Evolutionary conservation across 75 land plant genomes (phyloP).

Genomic region (Azolla pinnata): DNA sequence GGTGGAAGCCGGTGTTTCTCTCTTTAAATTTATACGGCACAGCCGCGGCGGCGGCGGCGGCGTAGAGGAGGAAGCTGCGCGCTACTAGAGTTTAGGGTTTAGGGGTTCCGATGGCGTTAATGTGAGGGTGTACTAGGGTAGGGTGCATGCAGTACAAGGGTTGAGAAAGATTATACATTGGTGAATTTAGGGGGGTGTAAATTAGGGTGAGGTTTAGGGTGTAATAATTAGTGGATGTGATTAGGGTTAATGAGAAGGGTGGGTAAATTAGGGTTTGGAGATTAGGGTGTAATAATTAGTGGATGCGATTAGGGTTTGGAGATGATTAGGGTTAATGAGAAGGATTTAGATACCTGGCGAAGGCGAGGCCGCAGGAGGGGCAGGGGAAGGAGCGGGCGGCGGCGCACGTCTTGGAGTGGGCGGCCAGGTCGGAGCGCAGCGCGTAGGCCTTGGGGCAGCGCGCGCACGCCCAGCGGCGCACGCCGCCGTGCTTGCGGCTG

Average conservation of each 20-base stretch:
- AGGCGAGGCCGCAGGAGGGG: not conserved
- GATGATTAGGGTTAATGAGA: too few species aligned
- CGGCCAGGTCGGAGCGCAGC: not conserved
- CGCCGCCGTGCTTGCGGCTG: conserved; percentile 1
- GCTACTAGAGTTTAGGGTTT: too few species aligned
- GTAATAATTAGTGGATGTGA: not conserved
- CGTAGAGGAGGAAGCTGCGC: not conserved
- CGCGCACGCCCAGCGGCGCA: not conserved
- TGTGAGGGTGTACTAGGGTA: too few species aligned
- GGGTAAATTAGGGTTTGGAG: not conserved
- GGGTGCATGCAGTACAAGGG: too few species aligned
- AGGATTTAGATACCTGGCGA: not conserved
- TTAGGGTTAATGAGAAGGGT: not conserved
- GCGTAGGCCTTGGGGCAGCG: conserved; percentile 1
- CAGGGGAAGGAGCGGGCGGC: not conserved
- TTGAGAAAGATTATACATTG: not conserved
- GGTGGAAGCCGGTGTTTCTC: too few species aligned
- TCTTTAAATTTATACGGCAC: too few species aligned
- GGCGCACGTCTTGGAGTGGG: not conserved
- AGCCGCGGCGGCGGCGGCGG: not conserved
- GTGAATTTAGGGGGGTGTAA: not conserved
- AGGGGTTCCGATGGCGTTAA: too few species aligned
- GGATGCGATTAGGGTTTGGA: not conserved
- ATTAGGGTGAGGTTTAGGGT: not conserved
- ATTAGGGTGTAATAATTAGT: not conserved